Evolutionary conservation across 2,329 filamentous ascomycete genomes (phyloP), one percentile per base, ranked within the genome.

Genomic region (Pezicula rhizophila): DNA sequence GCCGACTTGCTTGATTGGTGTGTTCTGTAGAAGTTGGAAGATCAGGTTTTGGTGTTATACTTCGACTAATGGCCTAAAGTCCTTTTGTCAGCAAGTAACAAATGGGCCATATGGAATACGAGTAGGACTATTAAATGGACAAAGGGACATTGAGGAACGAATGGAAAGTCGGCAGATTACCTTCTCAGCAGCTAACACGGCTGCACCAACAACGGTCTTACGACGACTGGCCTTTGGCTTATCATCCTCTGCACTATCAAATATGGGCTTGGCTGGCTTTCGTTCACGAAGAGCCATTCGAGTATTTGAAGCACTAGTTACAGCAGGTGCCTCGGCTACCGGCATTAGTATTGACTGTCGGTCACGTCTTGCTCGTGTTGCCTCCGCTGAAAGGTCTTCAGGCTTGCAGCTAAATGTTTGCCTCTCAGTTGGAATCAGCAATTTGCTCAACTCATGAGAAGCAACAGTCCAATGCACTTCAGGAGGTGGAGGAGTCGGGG

Each of bases 381-480:
- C 81, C 61, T 87, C 83, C 0, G 79, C 79, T 51, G 85, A 85
- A 6, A 97, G 75, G 41, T 96, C 90, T 57, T 95, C 87, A 8
- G 84, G 77, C 28, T 75, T 85, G 66, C 79, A 89, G 68, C 90
- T 96, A 46, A 76, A 76, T 0, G 86, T 90, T 57, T 89, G 81
- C 3, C 90, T 79, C 56, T 85, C 77, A 0, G 73, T 74, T 0
- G 92, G 93, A 49, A 96, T 86, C 18, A 97, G 77, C 4, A 95
- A 66, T 63, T 88, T 90, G 60, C 83, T 87, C 11, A 97, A 71
- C 63, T 95, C 90, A 58, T 89, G 80, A 0, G 88, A 79, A n/a
- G 91, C 90, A 25, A 85, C 78, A 0, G 84, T 79, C 93, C 92
- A 97, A 39, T 87, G 78, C 0, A 97, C 85, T 40, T 91, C 86